Base-by-base conservation (phyloP, 2,329 filamentous ascomycete species). In the Xylaria sp. region DNA sequence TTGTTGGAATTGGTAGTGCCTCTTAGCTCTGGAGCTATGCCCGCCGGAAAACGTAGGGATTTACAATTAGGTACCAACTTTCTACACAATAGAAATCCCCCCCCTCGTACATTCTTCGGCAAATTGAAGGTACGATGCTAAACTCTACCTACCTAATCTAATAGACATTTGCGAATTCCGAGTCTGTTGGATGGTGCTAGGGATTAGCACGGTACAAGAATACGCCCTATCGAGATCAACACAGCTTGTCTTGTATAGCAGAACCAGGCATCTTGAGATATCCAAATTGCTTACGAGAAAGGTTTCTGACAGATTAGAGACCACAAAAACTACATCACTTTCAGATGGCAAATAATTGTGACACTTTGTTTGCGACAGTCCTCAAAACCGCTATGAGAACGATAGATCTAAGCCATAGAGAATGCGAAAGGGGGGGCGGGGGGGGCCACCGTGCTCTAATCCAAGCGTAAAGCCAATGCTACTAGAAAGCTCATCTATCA, bases 11-110 rank as follows among this genome's bases (percentile, higher is more conserved):
- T n/a, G n/a, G n/a, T 69, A 69, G 68, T 75, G 27, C 50, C 10
- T 21, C 40, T 53, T 3, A n/a, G 5, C 6, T 44, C 9, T 47
- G 35, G 29, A 9, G 8, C 32, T 58, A 63, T 60, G 25, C 23
- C 73, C 73, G 73, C 54, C 74, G 72, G 72, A 74, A 60, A 73
- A 70, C 74, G 72, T 29, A 73, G 72, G 74, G 69, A 23, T 60
- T 69, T 48, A 12, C 2, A 25, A 44, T 18, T 12, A 37, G 16
- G 16, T 40, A 27, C 25, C 44, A 5, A 3, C 44, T 48, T 10
- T 18, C 18, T 27, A 27, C 25, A 5, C 25, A 23, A 29, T 21
- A n/a, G 29, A 6, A n/a, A 48, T 48, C 44, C 16, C 16, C n/a
- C 18, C 40, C n/a, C 18, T 16, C 12, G 25, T 13, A 12, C 16